These are phyloP conservation scores for Penicillium sp. DNA, from an alignment of 2,329 filamentous ascomycete genomes.

Conservation along the genomic window DNA sequence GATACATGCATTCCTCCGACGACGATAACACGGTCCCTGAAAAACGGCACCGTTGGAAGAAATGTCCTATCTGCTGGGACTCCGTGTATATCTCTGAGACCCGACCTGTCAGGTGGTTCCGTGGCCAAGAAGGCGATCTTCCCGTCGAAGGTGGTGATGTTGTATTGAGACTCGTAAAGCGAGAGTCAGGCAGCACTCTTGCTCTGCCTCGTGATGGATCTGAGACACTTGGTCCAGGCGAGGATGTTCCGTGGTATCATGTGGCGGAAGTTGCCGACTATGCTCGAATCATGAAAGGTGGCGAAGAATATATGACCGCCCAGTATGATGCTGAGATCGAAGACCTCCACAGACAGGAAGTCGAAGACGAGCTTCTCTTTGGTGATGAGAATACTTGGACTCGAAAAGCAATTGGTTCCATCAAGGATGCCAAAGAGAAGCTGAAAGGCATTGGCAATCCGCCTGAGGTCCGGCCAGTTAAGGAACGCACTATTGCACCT, in stretches of 20 bases:
- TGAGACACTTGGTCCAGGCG: conserved; percentile 64
- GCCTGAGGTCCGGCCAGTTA: conserved; percentile 50
- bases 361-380: conserved; percentile 88
- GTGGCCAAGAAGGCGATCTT: conserved; percentile 77
- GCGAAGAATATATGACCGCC: conserved; percentile 77
- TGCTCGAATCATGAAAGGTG: conserved; percentile 91
- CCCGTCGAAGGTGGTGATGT: conserved; percentile 85
- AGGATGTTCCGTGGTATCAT: conserved; percentile 92
- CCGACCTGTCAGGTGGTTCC: conserved; percentile 84
- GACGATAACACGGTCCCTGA: conserved; percentile 64
- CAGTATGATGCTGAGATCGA: conserved; percentile 79
- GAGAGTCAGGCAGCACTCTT: conserved; percentile 76
- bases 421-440: conserved; percentile 74
- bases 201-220: conserved; percentile 81
- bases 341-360: conserved; percentile 71
- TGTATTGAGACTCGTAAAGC: conserved; percentile 79
- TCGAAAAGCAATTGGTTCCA: conserved; percentile 72
- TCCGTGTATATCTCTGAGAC: conserved; percentile 88
- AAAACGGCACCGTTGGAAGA: conserved; percentile 80
- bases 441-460: conserved; percentile 66
- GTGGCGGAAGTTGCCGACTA: conserved; percentile 93
- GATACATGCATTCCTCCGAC: conserved; percentile 87
- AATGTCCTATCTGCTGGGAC: conserved; percentile 95
- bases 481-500: conserved; percentile 50
- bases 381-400: conserved; percentile 93